Conservation (phyloP, 129 eudicot genomes). For the Kitagawia praeruptora region DNA sequence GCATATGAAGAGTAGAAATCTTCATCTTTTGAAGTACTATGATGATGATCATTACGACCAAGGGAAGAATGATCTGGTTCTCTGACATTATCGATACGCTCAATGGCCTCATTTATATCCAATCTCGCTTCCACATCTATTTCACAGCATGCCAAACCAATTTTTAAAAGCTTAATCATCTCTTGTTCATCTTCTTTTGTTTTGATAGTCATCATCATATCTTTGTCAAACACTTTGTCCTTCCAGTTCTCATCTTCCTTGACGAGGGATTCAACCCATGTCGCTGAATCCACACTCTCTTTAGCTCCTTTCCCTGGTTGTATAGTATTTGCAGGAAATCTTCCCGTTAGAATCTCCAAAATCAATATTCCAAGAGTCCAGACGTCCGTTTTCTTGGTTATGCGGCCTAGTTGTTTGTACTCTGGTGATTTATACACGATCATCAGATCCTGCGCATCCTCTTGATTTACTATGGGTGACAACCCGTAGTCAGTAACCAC, state of each 20-base stretch:
- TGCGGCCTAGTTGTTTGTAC: slow-evolving; percentile 11
- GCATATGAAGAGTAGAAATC: slow-evolving; percentile 48
- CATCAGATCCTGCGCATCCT: slow-evolving; percentile 15
- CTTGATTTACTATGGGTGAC: slow-evolving; percentile 13
- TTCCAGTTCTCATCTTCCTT: slow-evolving; percentile 27
- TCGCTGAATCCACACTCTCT: slow-evolving; percentile 2
- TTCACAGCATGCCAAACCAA: slow-evolving; percentile 67
- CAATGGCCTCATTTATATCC: slow-evolving; percentile 61
- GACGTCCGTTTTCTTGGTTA: slow-evolving; percentile 14
- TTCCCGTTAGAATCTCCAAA: slow-evolving; percentile 11
- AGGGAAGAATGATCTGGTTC: slow-evolving; percentile 27
- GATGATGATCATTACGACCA: not conserved
- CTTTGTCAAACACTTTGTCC: slow-evolving; percentile 49
- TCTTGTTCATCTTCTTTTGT: slow-evolving; percentile 34
- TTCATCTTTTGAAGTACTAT: slow-evolving; percentile 20
- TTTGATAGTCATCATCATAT: slow-evolving; percentile 31
- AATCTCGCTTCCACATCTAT: slow-evolving; percentile 49
- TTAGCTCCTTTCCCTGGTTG: slow-evolving; percentile 6
- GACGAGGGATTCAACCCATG: slow-evolving; percentile 12
- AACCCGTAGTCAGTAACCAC: slow-evolving; percentile 10
- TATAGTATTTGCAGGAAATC: slow-evolving; percentile 7
- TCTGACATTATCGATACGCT: slow-evolving; percentile 52
- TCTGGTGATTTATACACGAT: slow-evolving; percentile 18
- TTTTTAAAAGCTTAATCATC: slow-evolving; percentile 64
- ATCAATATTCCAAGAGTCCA: slow-evolving; percentile 13